Conservation (phyloP, 2,329 filamentous ascomycete genomes). For the Phoma sp. region DNA sequence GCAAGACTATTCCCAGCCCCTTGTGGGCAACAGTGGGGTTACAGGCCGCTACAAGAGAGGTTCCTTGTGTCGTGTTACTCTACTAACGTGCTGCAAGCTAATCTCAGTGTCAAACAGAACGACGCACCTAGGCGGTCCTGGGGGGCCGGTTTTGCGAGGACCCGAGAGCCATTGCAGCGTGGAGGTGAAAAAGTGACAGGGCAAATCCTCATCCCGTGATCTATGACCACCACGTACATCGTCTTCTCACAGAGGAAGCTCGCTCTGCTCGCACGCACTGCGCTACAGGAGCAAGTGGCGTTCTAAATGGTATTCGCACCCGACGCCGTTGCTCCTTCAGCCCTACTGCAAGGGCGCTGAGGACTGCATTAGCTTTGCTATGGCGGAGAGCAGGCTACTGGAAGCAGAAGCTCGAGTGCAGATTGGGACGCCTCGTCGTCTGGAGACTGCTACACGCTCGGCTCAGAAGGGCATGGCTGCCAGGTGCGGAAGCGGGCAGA, state of each 20-base stretch:
- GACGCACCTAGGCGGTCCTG: slow-evolving; percentile 25
- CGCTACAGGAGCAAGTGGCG: slow-evolving; percentile 2
- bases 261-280: slow-evolving; percentile 2
- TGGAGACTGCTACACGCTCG: slow-evolving; percentile 35
- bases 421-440: slow-evolving; percentile 32
- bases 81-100: slow-evolving; percentile 40
- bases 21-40: slow-evolving; percentile 20
- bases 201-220: slow-evolving; percentile 23
- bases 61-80: slow-evolving; percentile 41
- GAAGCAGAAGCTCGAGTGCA: slow-evolving; percentile 33
- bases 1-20: slow-evolving; percentile 30
- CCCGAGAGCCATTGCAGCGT: slow-evolving; percentile 14
- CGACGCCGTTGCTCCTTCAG: slow-evolving; percentile 27
- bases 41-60: slow-evolving; percentile 30
- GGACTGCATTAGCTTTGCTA: slow-evolving; percentile 29
- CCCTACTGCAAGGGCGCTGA: slow-evolving; percentile 45
- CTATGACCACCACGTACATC: slow-evolving; percentile 5
- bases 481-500: slow-evolving; percentile 33
- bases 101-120: slow-evolving; percentile 39
- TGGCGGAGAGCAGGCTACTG: slow-evolving; percentile 26
- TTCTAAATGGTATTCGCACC: not conserved
- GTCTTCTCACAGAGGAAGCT: not conserved
- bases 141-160: slow-evolving; percentile 16
- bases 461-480: slow-evolving; percentile 39
- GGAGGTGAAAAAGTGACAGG: slow-evolving; percentile 37